These are phyloP conservation scores for Arxiozyma heterogenica DNA, from an alignment of 1,139 yeast species.

Conservation along the genomic window DNA sequence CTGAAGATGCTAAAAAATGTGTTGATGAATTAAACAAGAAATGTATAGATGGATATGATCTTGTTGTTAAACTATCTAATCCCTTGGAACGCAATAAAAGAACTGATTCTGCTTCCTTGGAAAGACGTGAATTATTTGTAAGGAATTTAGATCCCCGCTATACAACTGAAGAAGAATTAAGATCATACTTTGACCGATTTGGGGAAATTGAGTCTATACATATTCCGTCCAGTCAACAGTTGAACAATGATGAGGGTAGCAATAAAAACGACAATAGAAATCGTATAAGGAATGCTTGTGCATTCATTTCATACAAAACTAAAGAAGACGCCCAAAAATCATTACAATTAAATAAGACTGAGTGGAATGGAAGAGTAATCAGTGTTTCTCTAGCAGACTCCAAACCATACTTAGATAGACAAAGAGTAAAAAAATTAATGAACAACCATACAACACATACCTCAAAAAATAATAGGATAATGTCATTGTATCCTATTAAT, in stretches of 20 bases:
- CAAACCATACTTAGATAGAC: slow-evolving; percentile 30
- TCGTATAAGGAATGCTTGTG: slow-evolving; percentile 41
- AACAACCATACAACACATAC: slow-evolving; percentile 15
- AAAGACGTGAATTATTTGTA: slow-evolving; percentile 47
- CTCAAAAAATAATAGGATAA: slow-evolving; percentile 29
- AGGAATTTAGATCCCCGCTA: slow-evolving; percentile 42
- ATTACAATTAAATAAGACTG: slow-evolving; percentile 32
- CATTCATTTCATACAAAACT: slow-evolving; percentile 41
- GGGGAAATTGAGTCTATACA: slow-evolving; percentile 45
- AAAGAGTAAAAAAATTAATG: slow-evolving; percentile 25
- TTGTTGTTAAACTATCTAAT: slow-evolving; percentile 52
- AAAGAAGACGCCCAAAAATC: slow-evolving; percentile 34
- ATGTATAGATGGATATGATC: slow-evolving; percentile 26
- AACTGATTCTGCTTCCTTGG: slow-evolving; percentile 37
- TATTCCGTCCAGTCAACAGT: slow-evolving; percentile 34
- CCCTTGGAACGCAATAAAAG: slow-evolving; percentile 38
- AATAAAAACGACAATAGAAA: not conserved
- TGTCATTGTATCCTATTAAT: slow-evolving; percentile 41
- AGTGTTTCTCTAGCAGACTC: slow-evolving; percentile 38
- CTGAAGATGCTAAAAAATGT: slow-evolving; percentile 43
- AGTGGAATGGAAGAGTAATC: slow-evolving; percentile 37
- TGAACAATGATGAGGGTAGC: slow-evolving; percentile 5
- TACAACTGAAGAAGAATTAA: slow-evolving; percentile 27
- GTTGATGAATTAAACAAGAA: slow-evolving; percentile 37
- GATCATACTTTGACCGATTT: slow-evolving; percentile 32